These are phyloP conservation scores for Cryptosporidium sp. DNA, from an alignment of 169 alveolate species.

Conservation along the genomic window DNA sequence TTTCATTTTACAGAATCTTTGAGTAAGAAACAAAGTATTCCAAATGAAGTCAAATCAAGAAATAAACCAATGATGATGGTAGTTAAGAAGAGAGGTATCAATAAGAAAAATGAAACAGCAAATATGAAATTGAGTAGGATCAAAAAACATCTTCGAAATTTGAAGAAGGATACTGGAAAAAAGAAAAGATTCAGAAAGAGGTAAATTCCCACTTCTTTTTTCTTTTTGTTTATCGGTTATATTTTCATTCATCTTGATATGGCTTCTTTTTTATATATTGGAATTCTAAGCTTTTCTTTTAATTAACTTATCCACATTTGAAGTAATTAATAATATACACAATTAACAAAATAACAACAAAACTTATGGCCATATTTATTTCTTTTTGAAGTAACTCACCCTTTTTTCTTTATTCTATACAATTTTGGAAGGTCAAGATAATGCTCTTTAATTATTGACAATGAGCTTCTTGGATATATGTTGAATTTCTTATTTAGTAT, in stretches of 20 bases:
- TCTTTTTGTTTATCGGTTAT: background rate
- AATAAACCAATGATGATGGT: slow-evolving; percentile 85
- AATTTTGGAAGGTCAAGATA: slow-evolving; percentile 23
- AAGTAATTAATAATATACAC: background rate
- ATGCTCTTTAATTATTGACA: slow-evolving; percentile 12
- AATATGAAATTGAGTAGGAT: slow-evolving; percentile 41
- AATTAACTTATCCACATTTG: background rate
- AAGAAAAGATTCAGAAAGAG: slow-evolving; percentile 65
- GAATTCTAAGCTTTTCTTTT: background rate
- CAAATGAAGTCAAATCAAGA: slow-evolving; percentile 81
- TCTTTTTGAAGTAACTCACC: slow-evolving; percentile 5
- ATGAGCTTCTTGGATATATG: background rate
- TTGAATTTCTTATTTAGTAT: slow-evolving; percentile 12
- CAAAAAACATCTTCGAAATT: slow-evolving; percentile 37
- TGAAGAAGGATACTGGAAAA: slow-evolving; percentile 65
- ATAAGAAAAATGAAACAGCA: slow-evolving; percentile 40
- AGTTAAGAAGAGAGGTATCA: slow-evolving; percentile 45
- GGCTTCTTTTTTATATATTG: background rate
- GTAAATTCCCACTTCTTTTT: background rate
- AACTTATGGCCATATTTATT: slow-evolving; percentile 3
- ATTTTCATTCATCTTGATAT: no score
- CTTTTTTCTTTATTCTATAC: slow-evolving; percentile 41
- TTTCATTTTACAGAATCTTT: slow-evolving; percentile 20
- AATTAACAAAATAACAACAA: background rate
- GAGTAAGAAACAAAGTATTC: slow-evolving; percentile 81